Conservation (phyloP, 2,329 filamentous ascomycete species). For the Waltergamsia citrina region DNA sequence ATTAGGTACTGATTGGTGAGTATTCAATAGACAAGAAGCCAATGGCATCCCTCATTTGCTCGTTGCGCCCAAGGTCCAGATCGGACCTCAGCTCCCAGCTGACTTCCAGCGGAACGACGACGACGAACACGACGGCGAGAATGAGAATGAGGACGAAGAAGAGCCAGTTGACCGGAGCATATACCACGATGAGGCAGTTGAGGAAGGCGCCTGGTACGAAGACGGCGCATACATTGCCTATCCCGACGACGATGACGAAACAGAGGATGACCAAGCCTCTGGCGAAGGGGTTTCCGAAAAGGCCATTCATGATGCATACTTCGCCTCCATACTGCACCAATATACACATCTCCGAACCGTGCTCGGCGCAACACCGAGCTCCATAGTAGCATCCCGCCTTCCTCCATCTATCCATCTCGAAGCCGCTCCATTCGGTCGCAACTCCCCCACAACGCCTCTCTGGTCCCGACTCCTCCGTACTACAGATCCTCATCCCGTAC, state of each 20-base stretch:
- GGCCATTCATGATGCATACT: conserved; percentile 56
- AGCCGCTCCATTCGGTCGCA: conserved; percentile 42
- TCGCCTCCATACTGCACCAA: conserved; percentile 51
- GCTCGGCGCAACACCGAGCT: conserved; percentile 47
- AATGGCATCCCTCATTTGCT: conserved; percentile 62
- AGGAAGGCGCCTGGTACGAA: conserved; percentile 57
- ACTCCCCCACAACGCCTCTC: conserved; percentile 34
- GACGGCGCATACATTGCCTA: conserved; percentile 72
- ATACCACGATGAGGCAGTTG: conserved; percentile 38
- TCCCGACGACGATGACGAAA: conserved; percentile 27
- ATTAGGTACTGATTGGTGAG: conserved; percentile 37
- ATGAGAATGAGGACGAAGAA: conserved; percentile 17
- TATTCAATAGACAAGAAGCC: conserved; percentile 60
- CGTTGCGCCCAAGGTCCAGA: conserved; percentile 46
- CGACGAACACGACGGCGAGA: conserved; percentile 19
- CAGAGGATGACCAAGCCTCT: conserved; percentile 13
- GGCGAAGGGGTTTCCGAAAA: conserved; percentile 18
- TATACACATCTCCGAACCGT: conserved; percentile 56
- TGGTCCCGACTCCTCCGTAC: conserved; percentile 44
- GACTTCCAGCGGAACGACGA: conserved; percentile 20
- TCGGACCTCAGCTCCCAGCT: conserved; percentile 40
- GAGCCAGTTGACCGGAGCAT: conserved; percentile 28
- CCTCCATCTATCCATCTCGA: conserved; percentile 42
- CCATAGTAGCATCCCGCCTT: conserved; percentile 41
- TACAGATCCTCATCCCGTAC: conserved; percentile 47